Evolutionary conservation across 169 alveolate species (phyloP).

Genomic region (Cryptosporidium sp.): DNA sequence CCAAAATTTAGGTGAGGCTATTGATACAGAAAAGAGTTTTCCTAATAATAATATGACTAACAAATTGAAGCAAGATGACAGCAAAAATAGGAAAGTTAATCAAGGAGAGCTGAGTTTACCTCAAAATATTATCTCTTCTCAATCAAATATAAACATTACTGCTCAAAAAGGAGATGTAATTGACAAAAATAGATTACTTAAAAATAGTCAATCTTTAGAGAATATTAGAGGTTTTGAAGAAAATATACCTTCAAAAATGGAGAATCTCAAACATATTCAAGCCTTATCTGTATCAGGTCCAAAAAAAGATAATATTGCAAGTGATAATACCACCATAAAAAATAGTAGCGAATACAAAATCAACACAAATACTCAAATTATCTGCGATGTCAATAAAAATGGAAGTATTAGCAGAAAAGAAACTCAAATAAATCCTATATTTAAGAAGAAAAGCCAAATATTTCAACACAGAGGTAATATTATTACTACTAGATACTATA

Average conservation of each 20-base stretch:
- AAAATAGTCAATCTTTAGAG: constrained; percentile 5
- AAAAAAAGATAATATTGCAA: neutral
- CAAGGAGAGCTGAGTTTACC: neutral
- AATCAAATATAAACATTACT: neutral
- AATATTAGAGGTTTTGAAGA: neutral
- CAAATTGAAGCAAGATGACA: neutral
- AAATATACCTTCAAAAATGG: neutral
- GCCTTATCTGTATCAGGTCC: neutral
- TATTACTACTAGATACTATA: constrained; percentile 50
- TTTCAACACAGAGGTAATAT: neutral
- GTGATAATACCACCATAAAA: neutral
- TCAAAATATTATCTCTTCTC: neutral
- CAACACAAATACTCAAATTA: neutral
- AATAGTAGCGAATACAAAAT: neutral
- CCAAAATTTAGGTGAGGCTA: neutral
- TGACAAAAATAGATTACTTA: neutral
- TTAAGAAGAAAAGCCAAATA: neutral
- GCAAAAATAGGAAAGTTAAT: neutral
- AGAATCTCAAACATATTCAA: neutral
- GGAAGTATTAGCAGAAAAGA: neutral
- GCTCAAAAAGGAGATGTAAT: neutral
- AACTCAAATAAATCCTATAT: neutral
- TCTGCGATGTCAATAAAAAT: neutral
- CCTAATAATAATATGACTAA: neutral
- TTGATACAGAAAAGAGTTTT: neutral